Evolutionary conservation across 2,329 filamentous ascomycete species (phyloP).

Genomic region (Scedosporium dehoogii): DNA sequence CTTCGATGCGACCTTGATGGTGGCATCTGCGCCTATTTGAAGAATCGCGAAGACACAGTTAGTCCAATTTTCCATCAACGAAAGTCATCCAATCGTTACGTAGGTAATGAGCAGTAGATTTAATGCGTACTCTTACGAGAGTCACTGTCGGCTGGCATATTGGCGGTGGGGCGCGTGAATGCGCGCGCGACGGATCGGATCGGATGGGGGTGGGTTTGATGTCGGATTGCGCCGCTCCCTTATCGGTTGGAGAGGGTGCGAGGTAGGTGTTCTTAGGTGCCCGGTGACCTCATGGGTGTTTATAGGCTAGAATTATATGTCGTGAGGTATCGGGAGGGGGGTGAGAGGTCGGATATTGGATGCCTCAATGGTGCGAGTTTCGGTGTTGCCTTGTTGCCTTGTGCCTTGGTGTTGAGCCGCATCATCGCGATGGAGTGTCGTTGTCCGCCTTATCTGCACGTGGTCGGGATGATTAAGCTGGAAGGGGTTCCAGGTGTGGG

Average conservation of each 20-base stretch:
- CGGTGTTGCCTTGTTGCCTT: neutral
- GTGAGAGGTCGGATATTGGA: neutral
- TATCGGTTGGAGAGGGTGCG: neutral
- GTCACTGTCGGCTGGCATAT: conserved; percentile 5
- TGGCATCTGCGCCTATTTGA: conserved; percentile 42
- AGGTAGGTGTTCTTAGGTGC: neutral
- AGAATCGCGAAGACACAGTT: neutral
- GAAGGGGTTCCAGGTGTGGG: no score
- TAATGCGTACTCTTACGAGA: conserved; percentile 4
- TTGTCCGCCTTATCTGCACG: neutral
- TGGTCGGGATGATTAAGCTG: neutral
- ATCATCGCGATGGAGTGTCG: neutral
- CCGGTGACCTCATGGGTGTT: neutral
- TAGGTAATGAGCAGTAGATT: neutral
- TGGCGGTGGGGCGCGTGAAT: neutral
- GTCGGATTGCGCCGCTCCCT: neutral
- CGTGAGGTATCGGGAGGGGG: neutral
- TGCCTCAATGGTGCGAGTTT: neutral
- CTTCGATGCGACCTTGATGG: conserved; percentile 54
- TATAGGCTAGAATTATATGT: neutral
- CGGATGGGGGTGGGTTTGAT: neutral
- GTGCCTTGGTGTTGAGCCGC: neutral
- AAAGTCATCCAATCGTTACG: no score
- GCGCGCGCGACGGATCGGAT: neutral
- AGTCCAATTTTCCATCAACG: neutral